Base-by-base conservation (phyloP, 2,329 filamentous ascomycete species). In the Chaetomiaceae sp. region DNA sequence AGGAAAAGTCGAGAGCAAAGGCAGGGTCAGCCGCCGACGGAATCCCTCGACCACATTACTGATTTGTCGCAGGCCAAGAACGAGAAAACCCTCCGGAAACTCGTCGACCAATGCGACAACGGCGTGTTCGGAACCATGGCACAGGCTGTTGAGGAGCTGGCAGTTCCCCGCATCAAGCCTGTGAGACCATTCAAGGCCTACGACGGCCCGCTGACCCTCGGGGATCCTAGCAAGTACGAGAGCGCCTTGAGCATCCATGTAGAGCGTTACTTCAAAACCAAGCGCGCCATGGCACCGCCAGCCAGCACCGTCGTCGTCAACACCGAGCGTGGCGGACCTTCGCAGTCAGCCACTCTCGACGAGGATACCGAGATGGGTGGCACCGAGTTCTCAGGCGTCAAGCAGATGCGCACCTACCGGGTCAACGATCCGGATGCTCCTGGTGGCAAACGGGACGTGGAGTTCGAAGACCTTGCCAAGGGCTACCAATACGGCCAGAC, bases 401-500 rank as follows among this genome's bases (percentile, higher is more conserved):
- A 82, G 56, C 84, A 79, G 49, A 74, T 83, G n/a, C 80, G 87
- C 34, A 80, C 80, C 1, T 98, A 97, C 66, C 84, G 84, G 58
- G 78, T 97, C 49, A 78, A 83, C 30, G 87, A 96, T 51, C 76
- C 84, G 5, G 71, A 77, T 32, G 82, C 81, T 0, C 81, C 84
- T 0, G 88, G 87, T 14, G 86, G 86, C 11, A 95, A 91, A 67
- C 76, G 75, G 44, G 88, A 95, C 43, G 82, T 98, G 20, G 80
- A 86, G 22, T 81, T 81, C 48, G 89, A 95, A 12, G 79, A 88
- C 14, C 74, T 98, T 30, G 88, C 88, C n/a, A 95, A 89, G 63
- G 93, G 93, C 0, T 98, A 91, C 60, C 83, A 88, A 60, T 98
- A 98, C 62, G 93, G 93, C 37, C 79, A 89, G 47, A 96, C 91